Evolutionary conservation across 2,329 filamentous ascomycete genomes (phyloP), one percentile per base, ranked within the genome.

Genomic region (Cytospora leucostoma): DNA sequence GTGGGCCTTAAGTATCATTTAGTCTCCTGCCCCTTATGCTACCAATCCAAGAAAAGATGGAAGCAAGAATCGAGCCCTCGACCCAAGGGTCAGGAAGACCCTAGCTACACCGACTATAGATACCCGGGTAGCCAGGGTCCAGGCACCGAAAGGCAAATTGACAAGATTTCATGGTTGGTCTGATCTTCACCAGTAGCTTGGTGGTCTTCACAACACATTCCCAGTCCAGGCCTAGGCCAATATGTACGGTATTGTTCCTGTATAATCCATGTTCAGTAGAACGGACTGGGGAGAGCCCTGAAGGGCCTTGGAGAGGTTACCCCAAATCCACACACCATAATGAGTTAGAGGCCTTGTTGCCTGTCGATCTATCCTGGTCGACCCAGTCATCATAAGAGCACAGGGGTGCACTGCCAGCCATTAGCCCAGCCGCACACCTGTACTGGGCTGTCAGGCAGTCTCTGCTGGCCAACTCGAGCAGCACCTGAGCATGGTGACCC

Each of bases 381-480:
- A n/a, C 21, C 44, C 44, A 47, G 21, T 19, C 44, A 47, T 19
- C 44, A 47, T 47, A 47, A 47, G 21, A 19, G 19, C 44, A 47
- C 44, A 47, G 44, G 44, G 44, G 44, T 47, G 44, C n/a, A 47
- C 44, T 21, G 44, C 44, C 44, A 47, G 10, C 44, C 44, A 47
- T 47, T 47, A 47, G 44, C n/a, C 44, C 44, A 47, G 44, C 44
- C n/a, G 11, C 12, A 19, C 12, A 15, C 5, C 44, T 17, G 21
- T n/a, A n/a, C n/a, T 27, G 27, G 27, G 27, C 27, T 3, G 27
- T 27, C 27, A 27, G 27, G 44, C 44, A 47, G 44, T 19, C 44
- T 47, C n/a, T 47, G 44, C 44, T 7, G 40, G 12, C 8, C 35
- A 37, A 8, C 12, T 37, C 12, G 35, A 10, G 35, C 35, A 37